phyloP scores from a whole-genome alignment of 257 asterid genomes.

The Solanum peruvianum region DNA sequence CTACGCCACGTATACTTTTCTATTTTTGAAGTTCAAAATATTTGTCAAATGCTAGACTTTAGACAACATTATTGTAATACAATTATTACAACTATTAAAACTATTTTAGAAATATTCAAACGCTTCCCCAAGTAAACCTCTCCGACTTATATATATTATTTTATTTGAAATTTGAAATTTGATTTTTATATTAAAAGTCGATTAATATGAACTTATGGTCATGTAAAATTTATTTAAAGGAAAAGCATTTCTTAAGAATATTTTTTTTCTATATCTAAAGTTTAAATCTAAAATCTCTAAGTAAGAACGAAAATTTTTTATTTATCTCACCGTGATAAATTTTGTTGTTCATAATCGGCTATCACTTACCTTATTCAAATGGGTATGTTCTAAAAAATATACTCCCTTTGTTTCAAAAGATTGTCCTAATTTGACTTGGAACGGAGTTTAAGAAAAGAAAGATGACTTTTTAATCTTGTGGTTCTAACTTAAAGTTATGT shows the following conservation, averaged over 20 bases:
- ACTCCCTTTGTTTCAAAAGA: too few relatives aligned
- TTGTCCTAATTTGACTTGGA: too few relatives aligned
- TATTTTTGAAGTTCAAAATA: background rate
- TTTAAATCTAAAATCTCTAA: background rate
- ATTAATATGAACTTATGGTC: background rate
- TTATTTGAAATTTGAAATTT: too few relatives aligned
- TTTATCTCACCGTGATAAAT: background rate
- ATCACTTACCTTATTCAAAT: background rate
- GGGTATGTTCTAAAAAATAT: background rate
- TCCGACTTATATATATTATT: too few relatives aligned
- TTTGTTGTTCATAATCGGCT: too few relatives aligned
- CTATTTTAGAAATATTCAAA: background rate
- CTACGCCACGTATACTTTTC: background rate
- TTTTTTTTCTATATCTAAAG: background rate
- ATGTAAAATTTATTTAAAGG: background rate
- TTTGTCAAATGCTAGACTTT: background rate
- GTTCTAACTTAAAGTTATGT: too few relatives aligned
- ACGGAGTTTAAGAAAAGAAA: too few relatives aligned
- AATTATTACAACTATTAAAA: background rate
- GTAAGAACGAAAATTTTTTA: accelerated
- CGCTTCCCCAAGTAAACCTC: background rate
- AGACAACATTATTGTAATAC: background rate
- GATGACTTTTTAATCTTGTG: too few relatives aligned
- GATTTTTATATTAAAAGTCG: background rate
- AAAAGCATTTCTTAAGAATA: background rate